Evolutionary conservation across 2,329 filamentous ascomycete genomes (phyloP).

Genomic region (Beauveria sp.): DNA sequence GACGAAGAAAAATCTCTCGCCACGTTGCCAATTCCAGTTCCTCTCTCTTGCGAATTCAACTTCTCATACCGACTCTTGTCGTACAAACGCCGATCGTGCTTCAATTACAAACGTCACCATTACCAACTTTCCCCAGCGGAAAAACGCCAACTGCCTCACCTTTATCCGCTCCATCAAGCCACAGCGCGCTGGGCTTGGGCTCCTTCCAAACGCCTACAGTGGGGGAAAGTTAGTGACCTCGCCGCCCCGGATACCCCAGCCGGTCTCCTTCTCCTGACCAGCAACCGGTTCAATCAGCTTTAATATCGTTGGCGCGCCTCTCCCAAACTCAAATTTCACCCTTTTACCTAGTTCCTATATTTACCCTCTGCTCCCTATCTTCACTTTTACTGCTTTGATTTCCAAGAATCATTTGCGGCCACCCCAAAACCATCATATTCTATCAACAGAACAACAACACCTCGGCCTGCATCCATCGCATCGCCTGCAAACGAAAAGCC

Average conservation of each 20-base stretch:
- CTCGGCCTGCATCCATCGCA: background rate
- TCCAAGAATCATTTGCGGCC: background rate
- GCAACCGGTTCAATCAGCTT: background rate
- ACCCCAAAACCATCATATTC: background rate
- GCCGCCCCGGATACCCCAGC: background rate
- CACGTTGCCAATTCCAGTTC: background rate
- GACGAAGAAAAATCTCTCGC: background rate
- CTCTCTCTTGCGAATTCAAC: background rate
- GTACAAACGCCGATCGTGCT: background rate
- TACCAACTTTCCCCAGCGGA: background rate
- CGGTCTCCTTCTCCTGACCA: background rate
- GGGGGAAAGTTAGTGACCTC: background rate
- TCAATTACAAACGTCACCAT: background rate
- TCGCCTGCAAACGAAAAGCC: background rate
- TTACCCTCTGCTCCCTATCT: background rate
- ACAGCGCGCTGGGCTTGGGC: background rate
- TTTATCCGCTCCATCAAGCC: background rate
- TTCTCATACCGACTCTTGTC: background rate
- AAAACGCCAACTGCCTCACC: background rate
- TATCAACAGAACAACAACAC: background rate
- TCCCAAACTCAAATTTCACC: slow-evolving; percentile 1
- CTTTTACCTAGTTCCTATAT: background rate
- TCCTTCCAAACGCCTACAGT: background rate
- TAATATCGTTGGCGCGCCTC: slow-evolving; percentile 4
- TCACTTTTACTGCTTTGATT: background rate